Evolutionary conservation across 371 early-diverging fungal genomes (phyloP), one percentile per base, ranked within the genome.

Genomic region (Mortierella sp.): DNA sequence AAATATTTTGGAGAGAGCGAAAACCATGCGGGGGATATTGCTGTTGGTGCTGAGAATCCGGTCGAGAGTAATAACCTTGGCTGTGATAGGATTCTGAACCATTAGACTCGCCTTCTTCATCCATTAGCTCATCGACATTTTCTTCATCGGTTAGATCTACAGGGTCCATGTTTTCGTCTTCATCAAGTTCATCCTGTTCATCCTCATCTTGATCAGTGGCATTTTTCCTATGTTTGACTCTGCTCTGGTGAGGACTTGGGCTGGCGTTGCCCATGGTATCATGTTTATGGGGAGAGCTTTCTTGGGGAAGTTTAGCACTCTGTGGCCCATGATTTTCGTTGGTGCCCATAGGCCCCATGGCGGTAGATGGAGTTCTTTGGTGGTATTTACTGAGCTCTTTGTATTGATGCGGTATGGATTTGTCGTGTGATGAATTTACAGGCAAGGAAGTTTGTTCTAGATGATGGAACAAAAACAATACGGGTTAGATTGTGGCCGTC

Each of bases 111-210:
- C 79, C 74, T 21, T 53, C 65, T n/a, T 84, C 77, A 15, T 71
- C 79, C 78, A 77, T 83, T 5, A 85, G 68, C 48, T 72, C 67
- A 24, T 77, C 76, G 32, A 72, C 77, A 70, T 74, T 77, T 19
- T 75, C 75, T 41, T 75, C 70, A 0, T 66, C 72, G 21, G 38
- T 48, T 21, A 24, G 38, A 15, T 67, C 66, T 6, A 36, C 53
- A 16, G 22, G 21, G 28, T 65, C 58, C 19, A 48, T 48, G 48
- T 48, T 15, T 48, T 48, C 48, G n/a, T 45, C 41, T 3, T 63
- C 63, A 47, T 43, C 58, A 55, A 24, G 28, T 24, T 70, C 58
- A 50, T 41, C 47, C 33, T 57, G 32, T 19, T 63, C 63, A 58
- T 32, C 48, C 28, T 63, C 70, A 1, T 36, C 65, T 2, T 58